These are phyloP conservation scores for Zoysia matrella DNA, from an alignment of 202 grass and related monocot species.

Conservation along the genomic window DNA sequence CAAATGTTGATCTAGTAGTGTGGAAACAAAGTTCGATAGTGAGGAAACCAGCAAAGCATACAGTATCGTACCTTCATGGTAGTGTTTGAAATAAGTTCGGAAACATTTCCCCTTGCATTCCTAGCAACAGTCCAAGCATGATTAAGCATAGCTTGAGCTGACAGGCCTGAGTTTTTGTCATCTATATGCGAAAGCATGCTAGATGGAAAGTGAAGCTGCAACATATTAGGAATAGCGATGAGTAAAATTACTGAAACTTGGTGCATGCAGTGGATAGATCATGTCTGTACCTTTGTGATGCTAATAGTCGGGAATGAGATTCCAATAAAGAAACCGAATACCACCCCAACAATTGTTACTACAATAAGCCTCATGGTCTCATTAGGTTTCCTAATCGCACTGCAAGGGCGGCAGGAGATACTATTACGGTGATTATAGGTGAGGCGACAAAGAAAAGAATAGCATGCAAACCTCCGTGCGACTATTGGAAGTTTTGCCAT, in stretches of 20 bases:
- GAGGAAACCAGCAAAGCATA: background rate
- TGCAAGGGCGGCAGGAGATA: constrained; percentile 10
- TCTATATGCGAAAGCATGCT: constrained; percentile 75
- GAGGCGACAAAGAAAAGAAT: background rate
- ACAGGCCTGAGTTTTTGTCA: constrained; percentile 72
- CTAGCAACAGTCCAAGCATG: constrained; percentile 70
- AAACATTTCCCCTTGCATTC: constrained; percentile 55
- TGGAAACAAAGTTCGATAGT: background rate
- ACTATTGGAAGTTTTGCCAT: constrained; percentile 66
- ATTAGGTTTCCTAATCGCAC: constrained; percentile 62
- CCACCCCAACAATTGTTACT: constrained; percentile 55
- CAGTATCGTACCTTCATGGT: constrained; percentile 54
- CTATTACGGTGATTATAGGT: background rate
- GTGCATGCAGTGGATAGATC: background rate
- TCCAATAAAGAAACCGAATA: constrained; percentile 84
- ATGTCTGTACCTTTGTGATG: constrained; percentile 75
- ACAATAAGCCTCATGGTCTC: constrained; percentile 77
- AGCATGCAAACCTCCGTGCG: constrained; percentile 47
- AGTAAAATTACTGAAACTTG: background rate
- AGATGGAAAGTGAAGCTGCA: constrained; percentile 83
- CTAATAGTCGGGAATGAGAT: constrained; percentile 79
- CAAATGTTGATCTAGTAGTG: background rate
- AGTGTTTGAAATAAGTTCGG: constrained; percentile 58
- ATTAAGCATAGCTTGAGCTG: constrained; percentile 78
- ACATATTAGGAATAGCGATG: constrained; percentile 19